Conservation (phyloP, 805 yeast species). For the Suhomyces tanzawaensis region DNA sequence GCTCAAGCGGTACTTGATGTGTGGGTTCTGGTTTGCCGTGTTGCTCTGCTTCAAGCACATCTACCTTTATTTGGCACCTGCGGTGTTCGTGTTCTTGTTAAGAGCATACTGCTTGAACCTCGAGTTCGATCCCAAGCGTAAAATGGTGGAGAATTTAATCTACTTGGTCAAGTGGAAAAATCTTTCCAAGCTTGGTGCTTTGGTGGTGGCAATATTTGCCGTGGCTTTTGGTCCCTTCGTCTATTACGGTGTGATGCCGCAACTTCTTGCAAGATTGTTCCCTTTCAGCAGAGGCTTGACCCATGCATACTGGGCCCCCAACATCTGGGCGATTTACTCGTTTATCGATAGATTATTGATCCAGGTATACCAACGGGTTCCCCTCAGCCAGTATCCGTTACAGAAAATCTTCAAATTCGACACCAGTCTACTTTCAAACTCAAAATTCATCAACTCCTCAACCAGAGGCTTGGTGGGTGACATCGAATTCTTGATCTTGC, state of each 20-base stretch:
- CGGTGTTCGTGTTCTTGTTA: constrained; percentile 77
- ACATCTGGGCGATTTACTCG: constrained; percentile 93
- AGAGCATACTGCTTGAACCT: constrained; percentile 67
- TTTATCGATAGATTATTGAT: constrained; percentile 71
- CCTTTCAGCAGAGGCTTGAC: constrained; percentile 95
- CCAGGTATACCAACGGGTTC: constrained; percentile 37
- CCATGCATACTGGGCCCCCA: constrained; percentile 99
- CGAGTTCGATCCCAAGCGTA: constrained; percentile 22
- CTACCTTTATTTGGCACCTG: constrained; percentile 89
- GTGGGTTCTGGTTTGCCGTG: constrained; percentile 69
- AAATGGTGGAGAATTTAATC: constrained; percentile 23
- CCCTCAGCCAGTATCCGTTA: constrained; percentile 29
- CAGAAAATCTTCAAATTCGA: constrained; percentile 44
- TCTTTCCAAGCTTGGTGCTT: constrained; percentile 57
- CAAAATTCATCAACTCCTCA: constrained; percentile 27
- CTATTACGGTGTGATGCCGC: constrained; percentile 57
- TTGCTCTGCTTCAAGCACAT: constrained; percentile 93
- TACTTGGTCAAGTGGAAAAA: constrained; percentile 53
- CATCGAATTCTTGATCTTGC: constrained; percentile 75
- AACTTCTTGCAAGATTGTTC: constrained; percentile 68
- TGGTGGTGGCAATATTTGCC: constrained; percentile 59
- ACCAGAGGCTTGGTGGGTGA: constrained; percentile 94
- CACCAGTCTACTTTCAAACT: constrained; percentile 37
- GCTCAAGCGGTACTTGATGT: constrained; percentile 49
- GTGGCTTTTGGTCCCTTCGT: constrained; percentile 80